These are phyloP conservation scores for Cantharellus cinnabarinus DNA, from an alignment of 768 basidiomycete species.

Conservation along the genomic window DNA sequence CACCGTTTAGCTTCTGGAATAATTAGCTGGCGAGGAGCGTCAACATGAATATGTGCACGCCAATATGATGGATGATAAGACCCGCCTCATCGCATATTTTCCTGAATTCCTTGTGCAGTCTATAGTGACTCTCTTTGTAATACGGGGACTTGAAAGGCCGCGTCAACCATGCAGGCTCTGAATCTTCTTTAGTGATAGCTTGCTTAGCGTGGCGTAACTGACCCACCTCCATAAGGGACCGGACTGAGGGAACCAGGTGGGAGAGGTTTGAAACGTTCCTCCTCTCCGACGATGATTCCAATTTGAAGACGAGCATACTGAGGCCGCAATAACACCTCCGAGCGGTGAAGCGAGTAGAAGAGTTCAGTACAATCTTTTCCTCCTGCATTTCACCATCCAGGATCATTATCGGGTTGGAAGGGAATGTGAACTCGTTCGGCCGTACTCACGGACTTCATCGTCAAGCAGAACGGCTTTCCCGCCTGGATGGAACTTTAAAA, in stretches of 20 bases:
- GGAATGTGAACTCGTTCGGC: background rate
- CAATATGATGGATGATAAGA: background rate
- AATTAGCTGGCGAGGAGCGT: slow-evolving; percentile 23
- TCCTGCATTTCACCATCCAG: slow-evolving; percentile 19
- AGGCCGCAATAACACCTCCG: slow-evolving; percentile 55
- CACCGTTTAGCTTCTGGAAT: slow-evolving; percentile 51
- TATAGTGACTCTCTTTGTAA: slow-evolving; percentile 45
- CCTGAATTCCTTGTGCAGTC: slow-evolving; percentile 57
- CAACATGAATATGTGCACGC: slow-evolving; percentile 16
- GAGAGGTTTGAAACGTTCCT: slow-evolving; percentile 32
- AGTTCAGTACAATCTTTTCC: slow-evolving; percentile 56
- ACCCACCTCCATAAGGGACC: slow-evolving; percentile 41
- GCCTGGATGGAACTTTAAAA: slow-evolving; percentile 69
- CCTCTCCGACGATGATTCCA: slow-evolving; percentile 37
- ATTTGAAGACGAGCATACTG: slow-evolving; percentile 57
- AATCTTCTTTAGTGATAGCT: background rate
- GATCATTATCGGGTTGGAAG: background rate
- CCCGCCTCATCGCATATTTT: slow-evolving; percentile 57
- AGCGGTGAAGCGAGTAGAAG: slow-evolving; percentile 72
- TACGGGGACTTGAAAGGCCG: slow-evolving; percentile 44
- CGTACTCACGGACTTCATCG: slow-evolving; percentile 37
- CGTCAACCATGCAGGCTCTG: slow-evolving; percentile 64
- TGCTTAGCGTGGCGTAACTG: background rate
- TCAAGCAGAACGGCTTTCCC: slow-evolving; percentile 56
- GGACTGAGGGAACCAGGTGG: slow-evolving; percentile 43